Evolutionary conservation across 176 grass and related monocot species (phyloP), one percentile per base, ranked within the genome.

Genomic region (Lolium rigidum): DNA sequence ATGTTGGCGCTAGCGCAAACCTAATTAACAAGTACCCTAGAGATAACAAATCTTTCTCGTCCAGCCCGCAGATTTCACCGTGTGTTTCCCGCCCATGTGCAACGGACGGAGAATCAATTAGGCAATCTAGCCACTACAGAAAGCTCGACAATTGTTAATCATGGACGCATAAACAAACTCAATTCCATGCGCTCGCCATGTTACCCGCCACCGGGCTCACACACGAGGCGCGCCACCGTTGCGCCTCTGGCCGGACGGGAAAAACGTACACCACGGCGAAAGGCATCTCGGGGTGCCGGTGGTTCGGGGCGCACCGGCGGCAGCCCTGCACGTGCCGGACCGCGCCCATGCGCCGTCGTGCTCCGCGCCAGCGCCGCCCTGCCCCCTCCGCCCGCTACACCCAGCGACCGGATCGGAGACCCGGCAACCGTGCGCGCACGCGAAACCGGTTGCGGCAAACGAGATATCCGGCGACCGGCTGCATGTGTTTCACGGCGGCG

Each of bases 281-380:
- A 73, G 80, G 85, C 81, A 70, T 91, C 82, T 65, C 61, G 8
- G 7, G 13, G 70, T 91, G 89, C 85, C 81, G 77, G 85, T 69
- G 60, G 85, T 62, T 84, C 26, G 16, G 81, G 80, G 85, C 65
- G 89, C 84, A 80, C 65, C 57, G 54, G 44, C 73, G 35, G 60
- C 47, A 46, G 57, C 49, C 57, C 20, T n/a, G 52, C 81, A 84
- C 77, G 85, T 81, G 85, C 28, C 49, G 74, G 56, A 58, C 25
- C 80, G 64, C 54, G 16, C 83, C 61, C 70, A 70, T 22, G 16
- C 35, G 58, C 21, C 2, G 67, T 74, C 18, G 39, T 65, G n/a
- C 46, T 65, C 71, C 12, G 55, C 55, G 55, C 25, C 41, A 21
- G 64, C 22, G 48, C 35, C 50, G 52, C 17, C 14, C 28, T 62